Base-by-base conservation (phyloP, 192 early-diverging fungal species). In the Helicostylum pulchrum region DNA sequence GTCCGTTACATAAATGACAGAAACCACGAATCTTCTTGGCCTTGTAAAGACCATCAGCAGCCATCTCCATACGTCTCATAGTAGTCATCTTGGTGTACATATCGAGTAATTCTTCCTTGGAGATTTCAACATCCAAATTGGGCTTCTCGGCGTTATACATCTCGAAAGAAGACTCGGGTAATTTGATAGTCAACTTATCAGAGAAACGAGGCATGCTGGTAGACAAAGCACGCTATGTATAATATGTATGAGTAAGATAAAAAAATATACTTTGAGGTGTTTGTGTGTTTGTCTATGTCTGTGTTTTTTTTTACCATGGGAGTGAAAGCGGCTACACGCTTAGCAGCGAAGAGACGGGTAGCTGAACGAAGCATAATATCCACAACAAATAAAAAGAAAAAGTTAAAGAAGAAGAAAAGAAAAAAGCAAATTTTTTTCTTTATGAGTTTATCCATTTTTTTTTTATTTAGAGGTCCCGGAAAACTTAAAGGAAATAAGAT, bases 1-100 rank as follows among this genome's bases (percentile, higher is more conserved):
- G 94, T 58, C 94, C 94, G 62, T 88, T 98, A 73, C 94, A 96
- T 83, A 98, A 81, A 78, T 99, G 96, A 81, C 95, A 97, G 90
- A 99, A 99, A 62, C 95, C 95, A 57, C 95, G 90, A 70, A 99
- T 97, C 78, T 92, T 78, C 80, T 96, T 97, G 65, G 87, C 85
- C 83, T 98, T 98, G 88, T 98, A 98, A 62, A 93, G 85, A 69
- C 87, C 83, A 78, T 99, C 96, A 23, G 90, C 90, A 53, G 92
- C 91, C 80, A 88, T 94, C 80, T 99, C 96, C 76, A 99, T 78
- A 49, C 94, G 83, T 59, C 96, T 82, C 81, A 98, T 95, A 50
- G 69, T 73, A 51, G 89, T 86, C 94, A 98, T 96, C 71, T 81
- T 80, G 68, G 81, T 86, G 81, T 95, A 99, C 83, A 99, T 77